phyloP scores from a whole-genome alignment of 345 rosid genomes.

The Adansonia digitata region DNA sequence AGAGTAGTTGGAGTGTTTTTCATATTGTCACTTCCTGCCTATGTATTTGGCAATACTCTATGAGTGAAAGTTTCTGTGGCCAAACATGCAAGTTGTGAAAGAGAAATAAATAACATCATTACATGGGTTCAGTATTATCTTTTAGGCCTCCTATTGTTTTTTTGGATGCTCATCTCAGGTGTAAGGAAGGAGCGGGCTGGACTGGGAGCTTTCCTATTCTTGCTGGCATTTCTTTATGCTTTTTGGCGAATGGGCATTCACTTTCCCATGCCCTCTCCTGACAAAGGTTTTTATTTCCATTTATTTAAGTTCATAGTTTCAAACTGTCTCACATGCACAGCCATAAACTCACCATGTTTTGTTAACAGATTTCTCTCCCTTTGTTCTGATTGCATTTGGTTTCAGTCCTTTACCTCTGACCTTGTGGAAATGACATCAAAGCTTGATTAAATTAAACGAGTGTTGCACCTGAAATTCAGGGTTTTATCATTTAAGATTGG shows the following conservation, averaged over 20 bases:
- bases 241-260: slow-evolving; percentile 99
- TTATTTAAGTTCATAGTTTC: slow-evolving; percentile 1
- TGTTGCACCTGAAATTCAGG: background rate
- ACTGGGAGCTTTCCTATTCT: slow-evolving; percentile 80
- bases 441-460: background rate
- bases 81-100: background rate
- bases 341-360: background rate
- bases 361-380: background rate
- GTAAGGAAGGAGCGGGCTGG: slow-evolving; percentile 90
- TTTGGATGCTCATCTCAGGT: slow-evolving; percentile 37
- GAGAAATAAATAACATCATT: background rate
- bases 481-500: background rate
- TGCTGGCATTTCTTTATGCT: slow-evolving; percentile 86
- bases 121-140: background rate
- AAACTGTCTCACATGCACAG: background rate
- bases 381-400: slow-evolving; percentile 4
- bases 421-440: background rate
- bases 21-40: background rate
- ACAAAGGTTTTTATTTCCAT: slow-evolving; percentile 53
- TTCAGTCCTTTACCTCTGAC: background rate
- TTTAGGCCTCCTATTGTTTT: background rate
- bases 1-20: background rate
- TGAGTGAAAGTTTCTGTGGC: background rate
- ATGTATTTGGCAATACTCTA: background rate
- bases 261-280: slow-evolving; percentile 95